phyloP scores from a whole-genome alignment of 345 rosid genomes.

The Raphanus raphanistrum region DNA sequence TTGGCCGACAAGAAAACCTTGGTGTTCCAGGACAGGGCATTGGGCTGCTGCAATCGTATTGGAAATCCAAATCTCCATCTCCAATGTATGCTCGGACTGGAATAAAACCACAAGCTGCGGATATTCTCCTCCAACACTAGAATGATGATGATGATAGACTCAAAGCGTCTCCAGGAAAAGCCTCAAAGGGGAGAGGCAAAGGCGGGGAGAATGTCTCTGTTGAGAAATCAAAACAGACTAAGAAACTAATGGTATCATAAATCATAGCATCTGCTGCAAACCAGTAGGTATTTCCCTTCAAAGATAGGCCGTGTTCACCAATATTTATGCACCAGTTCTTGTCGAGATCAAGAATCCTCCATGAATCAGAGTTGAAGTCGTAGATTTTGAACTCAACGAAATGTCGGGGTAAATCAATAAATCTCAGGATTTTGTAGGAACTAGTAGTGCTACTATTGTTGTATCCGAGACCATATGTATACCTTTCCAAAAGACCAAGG shows the following conservation, averaged over 20 bases:
- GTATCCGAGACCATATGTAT: background rate
- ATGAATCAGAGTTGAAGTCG: background rate
- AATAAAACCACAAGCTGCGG: background rate
- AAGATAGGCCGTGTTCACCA: no score
- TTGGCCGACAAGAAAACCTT: background rate
- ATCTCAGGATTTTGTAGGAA: background rate
- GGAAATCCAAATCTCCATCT: background rate
- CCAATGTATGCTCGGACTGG: background rate
- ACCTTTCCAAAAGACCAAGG: no score
- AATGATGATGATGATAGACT: background rate
- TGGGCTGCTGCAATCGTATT: background rate
- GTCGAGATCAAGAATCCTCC: background rate
- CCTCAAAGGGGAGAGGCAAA: background rate
- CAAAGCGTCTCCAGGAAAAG: background rate
- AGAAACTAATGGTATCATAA: background rate
- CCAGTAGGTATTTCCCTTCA: background rate
- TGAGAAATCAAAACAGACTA: background rate
- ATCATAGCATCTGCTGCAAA: background rate
- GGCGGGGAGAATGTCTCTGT: background rate
- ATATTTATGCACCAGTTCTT: background rate
- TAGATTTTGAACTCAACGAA: background rate
- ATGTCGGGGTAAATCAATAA: background rate
- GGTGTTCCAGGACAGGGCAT: background rate
- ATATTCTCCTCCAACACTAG: background rate
- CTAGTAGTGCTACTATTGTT: background rate